Evolutionary conservation across 2,329 filamentous ascomycete species (phyloP).

Genomic region (Zasmidium citrigriseum): DNA sequence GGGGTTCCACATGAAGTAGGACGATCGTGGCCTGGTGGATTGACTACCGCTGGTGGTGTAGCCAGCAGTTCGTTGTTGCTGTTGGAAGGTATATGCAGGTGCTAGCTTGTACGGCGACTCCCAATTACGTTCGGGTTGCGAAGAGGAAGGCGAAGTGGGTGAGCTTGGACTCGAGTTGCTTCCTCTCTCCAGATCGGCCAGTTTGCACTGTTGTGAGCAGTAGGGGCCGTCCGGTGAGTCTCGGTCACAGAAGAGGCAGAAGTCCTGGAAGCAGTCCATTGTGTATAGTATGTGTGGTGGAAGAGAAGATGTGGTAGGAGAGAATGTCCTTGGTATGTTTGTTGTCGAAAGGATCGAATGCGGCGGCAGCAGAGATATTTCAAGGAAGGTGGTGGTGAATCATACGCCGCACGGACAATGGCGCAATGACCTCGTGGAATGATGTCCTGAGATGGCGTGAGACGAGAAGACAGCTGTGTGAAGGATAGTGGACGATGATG

Average conservation of each 20-base stretch:
- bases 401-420: conserved; percentile 24
- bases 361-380: conserved; percentile 12
- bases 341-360: background rate
- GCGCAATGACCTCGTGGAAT: conserved; percentile 24
- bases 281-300: conserved; percentile 8
- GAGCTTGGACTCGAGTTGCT: conserved; percentile 43
- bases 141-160: conserved; percentile 40
- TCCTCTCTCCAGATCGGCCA: conserved; percentile 82
- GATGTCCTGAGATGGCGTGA: conserved; percentile 18
- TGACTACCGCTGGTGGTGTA: conserved; percentile 15
- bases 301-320: background rate
- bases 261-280: conserved; percentile 80
- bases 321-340: conserved; percentile 32
- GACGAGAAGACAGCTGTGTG: conserved; percentile 8
- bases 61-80: conserved; percentile 32
- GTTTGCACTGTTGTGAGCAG: conserved; percentile 88
- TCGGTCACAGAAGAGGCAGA: conserved; percentile 92
- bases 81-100: conserved; percentile 46
- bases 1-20: conserved; percentile 23
- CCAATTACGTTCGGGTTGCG: conserved; percentile 12
- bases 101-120: conserved; percentile 15
- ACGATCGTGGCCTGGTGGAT: conserved; percentile 20
- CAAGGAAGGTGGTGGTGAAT: conserved; percentile 16
- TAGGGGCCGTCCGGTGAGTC: conserved; percentile 81
- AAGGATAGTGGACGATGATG: conserved; percentile 5